Conservation (phyloP, 2,329 filamentous ascomycete species). For the Aschersonia sp. region DNA sequence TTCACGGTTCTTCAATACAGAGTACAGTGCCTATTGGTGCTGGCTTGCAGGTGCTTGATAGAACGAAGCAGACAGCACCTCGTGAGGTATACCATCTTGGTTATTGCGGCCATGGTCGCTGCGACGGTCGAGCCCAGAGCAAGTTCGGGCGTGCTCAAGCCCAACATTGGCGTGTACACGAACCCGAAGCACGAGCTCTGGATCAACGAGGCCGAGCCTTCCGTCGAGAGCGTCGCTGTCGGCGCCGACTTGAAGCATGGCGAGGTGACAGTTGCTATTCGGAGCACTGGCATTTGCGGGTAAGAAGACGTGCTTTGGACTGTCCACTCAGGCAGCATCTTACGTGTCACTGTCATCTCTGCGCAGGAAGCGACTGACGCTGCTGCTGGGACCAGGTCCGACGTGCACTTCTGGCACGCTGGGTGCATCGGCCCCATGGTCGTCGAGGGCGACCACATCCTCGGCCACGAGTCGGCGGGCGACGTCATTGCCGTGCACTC, state of each 20-base stretch:
- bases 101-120: slow-evolving; percentile 1
- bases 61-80: too few relatives aligned
- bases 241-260: slow-evolving; percentile 59
- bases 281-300: slow-evolving; percentile 95
- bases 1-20: too few relatives aligned
- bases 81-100: too few relatives aligned
- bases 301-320: slow-evolving; percentile 21
- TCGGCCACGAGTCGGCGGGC: slow-evolving; percentile 88
- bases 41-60: too few relatives aligned
- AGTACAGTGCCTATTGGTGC: too few relatives aligned
- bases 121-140: slow-evolving; percentile 2
- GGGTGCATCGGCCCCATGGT: slow-evolving; percentile 96
- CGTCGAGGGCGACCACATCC: slow-evolving; percentile 74
- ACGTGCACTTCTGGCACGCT: slow-evolving; percentile 95
- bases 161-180: slow-evolving; percentile 93
- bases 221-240: slow-evolving; percentile 56
- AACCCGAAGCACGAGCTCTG: slow-evolving; percentile 87
- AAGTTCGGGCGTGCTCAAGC: slow-evolving; percentile 35
- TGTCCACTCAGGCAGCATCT: too few relatives aligned
- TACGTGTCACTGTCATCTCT: too few relatives aligned
- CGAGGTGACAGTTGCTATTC: slow-evolving; percentile 77
- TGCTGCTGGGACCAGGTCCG: slow-evolving; percentile 42
- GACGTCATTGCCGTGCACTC: slow-evolving; percentile 70
- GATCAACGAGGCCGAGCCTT: slow-evolving; percentile 67
- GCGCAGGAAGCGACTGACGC: too few relatives aligned